Evolutionary conservation across 306 rosid species (phyloP).

Genomic region (Mimosa pudica): DNA sequence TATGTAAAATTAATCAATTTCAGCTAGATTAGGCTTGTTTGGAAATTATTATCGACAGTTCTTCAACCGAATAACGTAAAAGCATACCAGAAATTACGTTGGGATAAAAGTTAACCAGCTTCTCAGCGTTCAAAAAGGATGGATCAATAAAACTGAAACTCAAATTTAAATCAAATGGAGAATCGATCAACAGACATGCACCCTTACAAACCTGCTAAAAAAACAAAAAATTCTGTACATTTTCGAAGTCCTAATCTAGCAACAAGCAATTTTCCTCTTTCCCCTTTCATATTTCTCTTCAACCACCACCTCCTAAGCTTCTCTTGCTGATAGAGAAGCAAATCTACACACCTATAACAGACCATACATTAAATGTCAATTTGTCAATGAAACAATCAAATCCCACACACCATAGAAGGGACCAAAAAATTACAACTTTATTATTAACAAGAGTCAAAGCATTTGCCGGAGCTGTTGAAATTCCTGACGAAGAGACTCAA

Average conservation of each 20-base stretch:
- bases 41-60: not conserved
- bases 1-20: no score
- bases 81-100: not conserved
- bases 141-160: constrained; percentile 31
- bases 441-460: constrained; percentile 58
- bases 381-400: constrained; percentile 36
- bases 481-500: constrained; percentile 81
- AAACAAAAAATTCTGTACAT: constrained; percentile 44
- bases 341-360: constrained; percentile 35
- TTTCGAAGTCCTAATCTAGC: constrained; percentile 38
- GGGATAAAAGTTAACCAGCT: not conserved
- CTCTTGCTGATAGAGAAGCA: constrained; percentile 37
- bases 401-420: constrained; percentile 29
- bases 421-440: constrained; percentile 17
- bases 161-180: constrained; percentile 13
- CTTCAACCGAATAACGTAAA: not conserved
- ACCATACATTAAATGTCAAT: constrained; percentile 32
- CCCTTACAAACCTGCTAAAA: constrained; percentile 34
- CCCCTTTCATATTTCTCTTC: constrained; percentile 18
- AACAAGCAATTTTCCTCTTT: constrained; percentile 34
- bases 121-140: not conserved
- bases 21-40: not conserved
- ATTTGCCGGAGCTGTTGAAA: constrained; percentile 85
- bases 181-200: constrained; percentile 34
- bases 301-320: constrained; percentile 29